phyloP scores from a whole-genome alignment of 1,139 yeast species.

The Magnusiomyces fungicola region DNA sequence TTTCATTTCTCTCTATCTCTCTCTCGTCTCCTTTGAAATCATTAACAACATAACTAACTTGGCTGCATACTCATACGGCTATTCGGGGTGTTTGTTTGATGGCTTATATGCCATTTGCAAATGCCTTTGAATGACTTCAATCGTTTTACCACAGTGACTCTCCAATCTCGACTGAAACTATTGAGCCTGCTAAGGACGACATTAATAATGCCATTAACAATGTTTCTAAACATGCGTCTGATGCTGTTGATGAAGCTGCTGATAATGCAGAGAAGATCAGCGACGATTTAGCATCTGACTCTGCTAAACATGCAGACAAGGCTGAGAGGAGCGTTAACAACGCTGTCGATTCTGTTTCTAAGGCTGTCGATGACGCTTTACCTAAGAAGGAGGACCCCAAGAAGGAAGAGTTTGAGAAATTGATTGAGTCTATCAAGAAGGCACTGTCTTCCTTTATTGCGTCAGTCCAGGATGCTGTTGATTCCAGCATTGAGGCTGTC shows the following conservation, averaged over 20 bases:
- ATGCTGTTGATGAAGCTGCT: conserved; percentile 9
- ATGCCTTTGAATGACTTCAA: too few species aligned
- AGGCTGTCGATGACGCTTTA: not conserved
- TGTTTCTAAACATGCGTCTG: not conserved
- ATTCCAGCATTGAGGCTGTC: not conserved
- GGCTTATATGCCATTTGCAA: too few species aligned
- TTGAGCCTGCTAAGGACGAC: not conserved
- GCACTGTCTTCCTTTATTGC: not conserved
- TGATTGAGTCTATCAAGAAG: not conserved
- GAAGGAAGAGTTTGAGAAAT: too few species aligned
- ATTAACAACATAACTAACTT: too few species aligned
- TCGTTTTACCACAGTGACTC: too few species aligned
- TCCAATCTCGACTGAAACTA: too few species aligned
- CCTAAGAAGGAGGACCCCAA: too few species aligned
- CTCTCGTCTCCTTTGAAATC: not conserved
- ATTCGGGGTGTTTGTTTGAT: too few species aligned
- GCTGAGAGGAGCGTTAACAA: too few species aligned
- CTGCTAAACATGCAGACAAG: too few species aligned
- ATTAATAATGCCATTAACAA: not conserved
- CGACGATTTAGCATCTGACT: not conserved
- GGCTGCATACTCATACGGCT: too few species aligned
- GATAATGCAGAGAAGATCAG: conserved; percentile 9
- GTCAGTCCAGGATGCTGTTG: not conserved
- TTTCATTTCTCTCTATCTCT: too few species aligned
- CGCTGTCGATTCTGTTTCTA: not conserved